Percentiles rank a stretch among this genome's conserved stretches.
Evolutionary conservation across 306 rosid species (phyloP).

Genomic region (Quercus ilex): DNA sequence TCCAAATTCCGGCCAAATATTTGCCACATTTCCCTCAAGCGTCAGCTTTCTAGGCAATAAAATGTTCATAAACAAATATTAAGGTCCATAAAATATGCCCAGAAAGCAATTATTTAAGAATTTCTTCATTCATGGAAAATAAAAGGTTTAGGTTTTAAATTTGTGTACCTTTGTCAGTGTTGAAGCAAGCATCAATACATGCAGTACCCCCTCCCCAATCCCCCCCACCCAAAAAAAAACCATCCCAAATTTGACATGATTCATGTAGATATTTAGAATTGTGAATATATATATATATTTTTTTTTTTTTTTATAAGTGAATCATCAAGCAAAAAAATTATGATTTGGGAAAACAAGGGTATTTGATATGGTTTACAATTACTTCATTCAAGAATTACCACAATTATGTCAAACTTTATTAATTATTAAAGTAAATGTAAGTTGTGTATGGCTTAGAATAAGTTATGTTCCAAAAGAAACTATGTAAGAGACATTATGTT

Average conservation of each 20-base stretch:
- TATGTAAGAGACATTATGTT: background rate
- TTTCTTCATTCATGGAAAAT: background rate
- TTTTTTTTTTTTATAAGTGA: background rate
- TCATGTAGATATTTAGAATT: background rate
- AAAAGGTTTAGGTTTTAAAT: background rate
- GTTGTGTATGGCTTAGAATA: background rate
- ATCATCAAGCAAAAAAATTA: background rate
- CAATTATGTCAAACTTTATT: background rate
- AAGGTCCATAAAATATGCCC: slow-evolving; percentile 1
- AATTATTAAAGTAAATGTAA: background rate
- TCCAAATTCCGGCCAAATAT: slow-evolving; percentile 90
- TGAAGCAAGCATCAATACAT: slow-evolving; percentile 5
- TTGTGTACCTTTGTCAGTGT: background rate
- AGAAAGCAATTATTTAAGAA: background rate
- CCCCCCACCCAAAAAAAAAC: background rate
- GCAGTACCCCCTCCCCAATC: background rate
- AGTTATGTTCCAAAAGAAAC: background rate
- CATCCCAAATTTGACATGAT: background rate
- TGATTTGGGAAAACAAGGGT: background rate
- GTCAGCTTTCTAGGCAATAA: slow-evolving; percentile 61
- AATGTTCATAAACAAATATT: slow-evolving; percentile 15
- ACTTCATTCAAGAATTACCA: background rate
- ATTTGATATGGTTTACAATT: background rate
- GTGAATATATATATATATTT: too few relatives aligned
- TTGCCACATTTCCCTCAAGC: slow-evolving; percentile 75